A percentile compares a stretch with the other conserved stretches of the same genome.
Evolutionary conservation across 768 basidiomycete species (phyloP).

Genomic region (Russula olivacea): DNA sequence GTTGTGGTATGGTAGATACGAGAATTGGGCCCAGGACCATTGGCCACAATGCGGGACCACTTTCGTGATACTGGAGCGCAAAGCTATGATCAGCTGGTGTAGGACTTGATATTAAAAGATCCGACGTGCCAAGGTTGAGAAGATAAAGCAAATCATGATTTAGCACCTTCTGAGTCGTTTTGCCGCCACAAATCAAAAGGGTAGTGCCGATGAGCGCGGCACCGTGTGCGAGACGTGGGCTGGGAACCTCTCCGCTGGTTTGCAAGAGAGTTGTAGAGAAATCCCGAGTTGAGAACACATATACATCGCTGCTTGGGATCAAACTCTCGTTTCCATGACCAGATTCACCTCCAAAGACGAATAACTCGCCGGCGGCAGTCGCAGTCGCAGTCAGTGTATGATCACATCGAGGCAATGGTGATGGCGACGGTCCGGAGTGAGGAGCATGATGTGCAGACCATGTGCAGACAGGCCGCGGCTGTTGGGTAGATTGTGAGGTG

Average conservation of each 20-base stretch:
- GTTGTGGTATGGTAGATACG: slow-evolving; percentile 90
- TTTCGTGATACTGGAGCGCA: slow-evolving; percentile 69
- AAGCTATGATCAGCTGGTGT: background rate
- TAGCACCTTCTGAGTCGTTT: slow-evolving; percentile 52
- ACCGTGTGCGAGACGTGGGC: slow-evolving; percentile 79
- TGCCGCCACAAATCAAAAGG: slow-evolving; percentile 93
- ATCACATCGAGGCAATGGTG: slow-evolving; percentile 94
- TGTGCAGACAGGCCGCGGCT: too few relatives aligned
- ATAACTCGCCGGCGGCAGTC: slow-evolving; percentile 77
- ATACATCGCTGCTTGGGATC: slow-evolving; percentile 92
- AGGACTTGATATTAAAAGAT: background rate
- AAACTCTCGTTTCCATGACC: too few relatives aligned
- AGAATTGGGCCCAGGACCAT: slow-evolving; percentile 61
- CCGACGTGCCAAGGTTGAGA: slow-evolving; percentile 46
- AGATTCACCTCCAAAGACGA: slow-evolving; percentile 93
- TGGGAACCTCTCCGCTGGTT: slow-evolving; percentile 83
- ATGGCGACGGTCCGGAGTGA: slow-evolving; percentile 31
- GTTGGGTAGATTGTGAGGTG: too few relatives aligned
- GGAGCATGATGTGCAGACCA: too few relatives aligned
- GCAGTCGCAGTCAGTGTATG: slow-evolving; percentile 69
- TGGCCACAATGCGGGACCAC: slow-evolving; percentile 84
- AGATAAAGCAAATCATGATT: slow-evolving; percentile 87
- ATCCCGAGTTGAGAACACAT: slow-evolving; percentile 69
- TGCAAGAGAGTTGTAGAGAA: slow-evolving; percentile 75
- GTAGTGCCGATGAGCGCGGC: slow-evolving; percentile 94